Evolutionary conservation across 2,329 filamentous ascomycete species (phyloP).

Genomic region (Pezicula carpinea): DNA sequence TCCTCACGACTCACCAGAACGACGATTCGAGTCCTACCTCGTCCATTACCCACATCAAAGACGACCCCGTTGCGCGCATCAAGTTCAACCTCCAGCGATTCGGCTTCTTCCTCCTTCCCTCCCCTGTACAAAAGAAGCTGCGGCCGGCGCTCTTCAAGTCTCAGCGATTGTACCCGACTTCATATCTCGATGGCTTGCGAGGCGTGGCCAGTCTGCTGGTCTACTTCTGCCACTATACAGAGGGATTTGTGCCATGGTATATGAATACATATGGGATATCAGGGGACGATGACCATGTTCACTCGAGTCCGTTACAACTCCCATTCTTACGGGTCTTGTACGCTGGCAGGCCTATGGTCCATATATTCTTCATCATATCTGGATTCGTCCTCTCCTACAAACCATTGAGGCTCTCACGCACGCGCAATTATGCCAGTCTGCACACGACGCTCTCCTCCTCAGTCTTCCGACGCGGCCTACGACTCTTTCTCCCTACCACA

Average conservation of each 20-base stretch:
- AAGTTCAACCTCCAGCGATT: not conserved
- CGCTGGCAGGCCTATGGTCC: constrained; percentile 40
- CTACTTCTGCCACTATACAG: constrained; percentile 34
- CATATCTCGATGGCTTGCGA: constrained; percentile 41
- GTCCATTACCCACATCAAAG: not conserved
- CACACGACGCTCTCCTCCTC: constrained; percentile 36
- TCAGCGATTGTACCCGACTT: constrained; percentile 28
- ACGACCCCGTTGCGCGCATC: not conserved
- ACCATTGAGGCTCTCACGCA: constrained; percentile 32
- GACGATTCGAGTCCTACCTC: not conserved
- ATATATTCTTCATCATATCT: constrained; percentile 44
- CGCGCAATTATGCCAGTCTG: constrained; percentile 29
- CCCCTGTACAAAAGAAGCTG: constrained; percentile 19
- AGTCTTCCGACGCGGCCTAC: constrained; percentile 37
- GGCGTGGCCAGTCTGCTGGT: constrained; percentile 40
- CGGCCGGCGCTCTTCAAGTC: constrained; percentile 11
- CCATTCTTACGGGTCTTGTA: constrained; percentile 36
- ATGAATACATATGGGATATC: constrained; percentile 22
- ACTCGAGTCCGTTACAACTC: constrained; percentile 31
- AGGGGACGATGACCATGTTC: constrained; percentile 14
- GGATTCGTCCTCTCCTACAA: constrained; percentile 39
- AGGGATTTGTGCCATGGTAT: constrained; percentile 19
- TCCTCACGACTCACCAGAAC: not conserved
- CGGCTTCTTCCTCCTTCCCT: constrained; percentile 19
- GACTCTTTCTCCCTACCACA: constrained; percentile 37